Conservation (phyloP, 768 basidiomycete genomes). For the Wakefieldia striispora region DNA sequence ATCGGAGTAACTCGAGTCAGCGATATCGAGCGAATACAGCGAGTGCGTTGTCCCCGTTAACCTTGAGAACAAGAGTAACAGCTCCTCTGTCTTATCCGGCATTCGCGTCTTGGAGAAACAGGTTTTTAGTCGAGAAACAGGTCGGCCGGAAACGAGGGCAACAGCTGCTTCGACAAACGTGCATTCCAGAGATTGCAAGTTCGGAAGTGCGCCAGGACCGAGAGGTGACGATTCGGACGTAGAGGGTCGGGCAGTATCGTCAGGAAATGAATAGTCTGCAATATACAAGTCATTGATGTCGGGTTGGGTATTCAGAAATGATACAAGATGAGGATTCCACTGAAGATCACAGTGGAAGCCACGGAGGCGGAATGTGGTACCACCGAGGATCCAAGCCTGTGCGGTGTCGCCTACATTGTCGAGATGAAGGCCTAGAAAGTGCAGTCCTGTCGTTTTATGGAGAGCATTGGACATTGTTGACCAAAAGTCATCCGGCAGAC, state of each 20-base stretch:
- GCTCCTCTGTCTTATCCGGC: conserved; percentile 51
- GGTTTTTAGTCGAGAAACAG: conserved; percentile 62
- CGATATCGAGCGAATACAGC: conserved; percentile 57
- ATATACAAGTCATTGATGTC: conserved; percentile 32
- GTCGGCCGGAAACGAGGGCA: conserved; percentile 54
- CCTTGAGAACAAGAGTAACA: conserved; percentile 46
- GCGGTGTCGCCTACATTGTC: conserved; percentile 24
- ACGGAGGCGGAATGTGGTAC: conserved; percentile 52
- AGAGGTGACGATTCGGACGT: conserved; percentile 17
- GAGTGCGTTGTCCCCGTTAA: conserved; percentile 43
- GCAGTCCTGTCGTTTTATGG: conserved; percentile 43
- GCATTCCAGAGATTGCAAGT: conserved; percentile 57
- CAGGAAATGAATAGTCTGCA: conserved; percentile 32
- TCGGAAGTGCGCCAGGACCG: conserved; percentile 41
- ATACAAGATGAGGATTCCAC: conserved; percentile 57
- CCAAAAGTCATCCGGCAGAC: conserved; percentile 47
- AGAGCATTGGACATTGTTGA: conserved; percentile 47
- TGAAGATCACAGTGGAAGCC: conserved; percentile 64
- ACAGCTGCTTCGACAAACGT: conserved; percentile 65
- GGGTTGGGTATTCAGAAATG: conserved; percentile 27
- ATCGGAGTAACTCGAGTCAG: conserved; percentile 57
- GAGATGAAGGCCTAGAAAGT: conserved; percentile 50
- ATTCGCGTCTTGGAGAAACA: conserved; percentile 58
- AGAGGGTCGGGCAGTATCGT: conserved; percentile 9
- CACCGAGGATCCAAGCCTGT: conserved; percentile 38